Evolutionary conservation across 208 protist species (phyloP), one percentile per base, ranked within the genome.

Genomic region (Wallacemonas sp.): DNA sequence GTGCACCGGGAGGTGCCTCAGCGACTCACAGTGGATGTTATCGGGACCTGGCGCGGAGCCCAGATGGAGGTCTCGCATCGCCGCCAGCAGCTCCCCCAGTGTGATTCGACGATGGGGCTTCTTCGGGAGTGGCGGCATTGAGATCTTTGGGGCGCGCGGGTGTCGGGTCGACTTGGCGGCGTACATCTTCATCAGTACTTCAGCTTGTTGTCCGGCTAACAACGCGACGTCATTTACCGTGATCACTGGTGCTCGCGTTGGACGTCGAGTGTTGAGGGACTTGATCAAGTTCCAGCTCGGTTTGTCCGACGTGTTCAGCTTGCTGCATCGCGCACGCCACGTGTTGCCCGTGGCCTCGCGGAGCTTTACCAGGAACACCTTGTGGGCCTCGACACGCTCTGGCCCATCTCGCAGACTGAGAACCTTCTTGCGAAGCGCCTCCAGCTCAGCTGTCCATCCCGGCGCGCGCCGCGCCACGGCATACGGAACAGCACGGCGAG

Each of bases 391-490:
- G 32, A 5, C 11, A 33, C 23, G 29, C 2, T 41, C 29, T 32
- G 5, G 50, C 41, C 36, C 14, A 26, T 31, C 8, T 38, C 3
- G 26, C 22, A 5, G 5, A 2, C 31, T 11, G 31, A 2, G 3
- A 2, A 7, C n/a, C n/a, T 25, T 61, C 32, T 23, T 28, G 10
- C n/a, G 29, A 2, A 3, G 54, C 39, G 11, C 3, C n/a, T n/a
- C 38, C 1, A 69, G 39, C 39, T 69, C 70, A 23, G 39, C 62
- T 16, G 70, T 65, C 70, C 61, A 75, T 25, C 55, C 50, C 2
- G 62, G 62, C 14, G 48, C 26, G 42, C 8, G 8, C 4, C 42
- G 42, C n/a, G 42, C 42, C 42, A 48, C 42, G 4, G 42, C 42
- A 22, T 16, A 48, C 8, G 42, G 42, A 3, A 48, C 42, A 5